Evolutionary conservation across 2,329 filamentous ascomycete species (phyloP).

Genomic region (Neocucurbitaria cava): DNA sequence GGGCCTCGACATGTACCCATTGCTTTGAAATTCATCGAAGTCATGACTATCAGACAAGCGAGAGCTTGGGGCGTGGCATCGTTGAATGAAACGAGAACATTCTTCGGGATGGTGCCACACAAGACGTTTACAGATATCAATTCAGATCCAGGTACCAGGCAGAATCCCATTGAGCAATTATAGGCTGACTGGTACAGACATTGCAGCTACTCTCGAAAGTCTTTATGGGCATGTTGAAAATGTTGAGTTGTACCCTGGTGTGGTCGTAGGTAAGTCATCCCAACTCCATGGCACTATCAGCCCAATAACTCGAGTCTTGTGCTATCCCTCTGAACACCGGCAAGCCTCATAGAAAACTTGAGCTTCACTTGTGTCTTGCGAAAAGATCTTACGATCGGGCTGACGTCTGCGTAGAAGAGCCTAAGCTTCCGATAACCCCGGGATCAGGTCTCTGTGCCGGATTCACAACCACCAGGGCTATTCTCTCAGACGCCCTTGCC

Average conservation of each 20-base stretch:
- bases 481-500: constrained; percentile 75
- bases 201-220: constrained; percentile 55
- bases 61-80: constrained; percentile 75
- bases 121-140: constrained; percentile 82
- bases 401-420: constrained; percentile 59
- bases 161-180: not conserved
- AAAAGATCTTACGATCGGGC: not conserved
- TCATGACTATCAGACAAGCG: constrained; percentile 73
- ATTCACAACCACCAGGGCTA: constrained; percentile 75
- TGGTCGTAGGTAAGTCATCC: constrained; percentile 58
- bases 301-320: not conserved
- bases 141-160: constrained; percentile 7
- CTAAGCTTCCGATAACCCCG: constrained; percentile 67
- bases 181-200: constrained; percentile 46
- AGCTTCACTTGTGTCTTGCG: not conserved
- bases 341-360: not conserved
- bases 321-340: not conserved
- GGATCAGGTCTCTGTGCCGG: constrained; percentile 77
- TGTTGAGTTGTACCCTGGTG: constrained; percentile 72
- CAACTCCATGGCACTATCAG: not conserved
- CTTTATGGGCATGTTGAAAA: constrained; percentile 59
- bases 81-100: constrained; percentile 80
- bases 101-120: constrained; percentile 75
- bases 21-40: constrained; percentile 60
- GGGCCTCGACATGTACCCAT: constrained; percentile 57